These are phyloP conservation scores for Fragilaria crotonensis DNA, from an alignment of 108 stramenopile genomes.

Conservation along the genomic window DNA sequence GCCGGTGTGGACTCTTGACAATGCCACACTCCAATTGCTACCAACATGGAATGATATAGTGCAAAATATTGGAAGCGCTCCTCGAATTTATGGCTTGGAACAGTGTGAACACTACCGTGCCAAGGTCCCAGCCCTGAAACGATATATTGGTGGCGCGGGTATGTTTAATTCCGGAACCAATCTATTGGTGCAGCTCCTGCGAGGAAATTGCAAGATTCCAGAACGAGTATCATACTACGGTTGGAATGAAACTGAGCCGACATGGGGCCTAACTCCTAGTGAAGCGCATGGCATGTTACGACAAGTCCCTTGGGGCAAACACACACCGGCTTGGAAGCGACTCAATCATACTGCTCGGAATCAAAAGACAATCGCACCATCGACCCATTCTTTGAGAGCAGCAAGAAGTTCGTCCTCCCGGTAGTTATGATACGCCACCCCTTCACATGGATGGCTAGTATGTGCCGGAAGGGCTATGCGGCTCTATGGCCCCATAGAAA, in stretches of 20 bases:
- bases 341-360: not conserved
- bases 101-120: constrained; percentile 51
- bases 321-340: constrained; percentile 24
- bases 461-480: constrained; percentile 66
- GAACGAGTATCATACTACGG: not conserved
- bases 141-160: constrained; percentile 45
- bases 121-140: constrained; percentile 27
- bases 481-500: constrained; percentile 48
- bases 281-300: not conserved
- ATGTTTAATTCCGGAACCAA: constrained; percentile 85
- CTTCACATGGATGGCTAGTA: constrained; percentile 66
- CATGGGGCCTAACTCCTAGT: not conserved
- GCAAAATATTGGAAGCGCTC: constrained; percentile 45
- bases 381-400: not conserved
- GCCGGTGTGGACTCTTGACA: constrained; percentile 8
- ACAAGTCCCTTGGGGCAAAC: constrained; percentile 80
- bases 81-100: constrained; percentile 61
- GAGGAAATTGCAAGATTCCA: constrained; percentile 19
- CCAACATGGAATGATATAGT: constrained; percentile 35
- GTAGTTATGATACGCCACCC: constrained; percentile 65
- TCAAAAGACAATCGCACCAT: not conserved
- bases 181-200: constrained; percentile 38
- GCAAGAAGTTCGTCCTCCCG: constrained; percentile 42
- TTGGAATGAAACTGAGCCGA: not conserved
- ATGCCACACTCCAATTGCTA: constrained; percentile 15